Conservation (phyloP, 768 basidiomycete species). For the Wakefieldia striispora region DNA sequence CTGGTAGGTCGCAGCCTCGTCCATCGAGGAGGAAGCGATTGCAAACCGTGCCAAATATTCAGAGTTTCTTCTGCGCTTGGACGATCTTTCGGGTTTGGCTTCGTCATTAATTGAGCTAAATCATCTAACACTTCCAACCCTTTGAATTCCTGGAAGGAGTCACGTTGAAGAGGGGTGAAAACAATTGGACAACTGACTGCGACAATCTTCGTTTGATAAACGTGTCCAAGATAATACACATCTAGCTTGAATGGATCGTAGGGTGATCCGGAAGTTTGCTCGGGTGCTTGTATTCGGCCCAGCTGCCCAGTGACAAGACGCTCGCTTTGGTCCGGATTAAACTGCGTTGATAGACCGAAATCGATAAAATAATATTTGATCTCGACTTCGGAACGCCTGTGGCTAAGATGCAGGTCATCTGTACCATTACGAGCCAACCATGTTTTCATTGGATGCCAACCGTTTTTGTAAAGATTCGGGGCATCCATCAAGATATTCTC, state of each 20-base stretch:
- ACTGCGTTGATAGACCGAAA: constrained; percentile 34
- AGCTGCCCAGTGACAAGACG: constrained; percentile 1
- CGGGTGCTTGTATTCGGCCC: constrained; percentile 21
- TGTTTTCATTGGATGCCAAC: constrained; percentile 24
- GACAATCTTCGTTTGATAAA: too few relatives aligned
- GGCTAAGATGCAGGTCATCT: constrained; percentile 10
- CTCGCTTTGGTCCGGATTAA: constrained; percentile 7
- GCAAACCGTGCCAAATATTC: constrained; percentile 8
- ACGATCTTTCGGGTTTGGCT: constrained; percentile 4
- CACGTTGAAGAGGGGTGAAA: constrained; percentile 22
- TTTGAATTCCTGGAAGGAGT: constrained; percentile 6
- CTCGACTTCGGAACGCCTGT: constrained; percentile 20
- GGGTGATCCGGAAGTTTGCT: constrained; percentile 16
- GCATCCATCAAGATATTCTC: constrained; percentile 35
- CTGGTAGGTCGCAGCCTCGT: constrained; percentile 3
- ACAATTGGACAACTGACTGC: too few relatives aligned
- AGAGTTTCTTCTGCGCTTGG: background rate
- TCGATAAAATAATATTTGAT: constrained; percentile 7
- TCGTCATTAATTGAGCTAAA: constrained; percentile 4
- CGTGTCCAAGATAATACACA: too few relatives aligned
- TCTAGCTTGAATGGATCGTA: constrained; percentile 33
- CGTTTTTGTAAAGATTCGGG: constrained; percentile 21
- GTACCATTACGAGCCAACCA: constrained; percentile 12
- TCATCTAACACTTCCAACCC: background rate
- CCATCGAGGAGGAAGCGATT: constrained; percentile 3